Percentiles rank a stretch among this genome's conserved stretches.
phyloP scores from a whole-genome alignment of 2,329 filamentous ascomycete genomes.

The Hymenoscyphus repandus region DNA sequence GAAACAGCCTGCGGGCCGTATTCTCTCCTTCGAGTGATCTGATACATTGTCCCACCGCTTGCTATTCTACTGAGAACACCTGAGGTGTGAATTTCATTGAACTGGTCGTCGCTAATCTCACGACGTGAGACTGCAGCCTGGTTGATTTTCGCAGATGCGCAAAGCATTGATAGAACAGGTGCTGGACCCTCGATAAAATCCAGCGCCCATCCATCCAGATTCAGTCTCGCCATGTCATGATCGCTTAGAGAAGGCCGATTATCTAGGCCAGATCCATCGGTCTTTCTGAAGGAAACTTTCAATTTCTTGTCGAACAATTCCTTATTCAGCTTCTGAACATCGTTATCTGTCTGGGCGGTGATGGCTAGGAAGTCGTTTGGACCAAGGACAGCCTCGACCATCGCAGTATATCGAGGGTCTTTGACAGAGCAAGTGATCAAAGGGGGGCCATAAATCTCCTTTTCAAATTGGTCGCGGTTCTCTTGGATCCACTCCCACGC shows the following conservation, averaged over 20 bases:
- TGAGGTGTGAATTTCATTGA: conserved; percentile 55
- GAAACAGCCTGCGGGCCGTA: conserved; percentile 73
- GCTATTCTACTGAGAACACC: conserved; percentile 61
- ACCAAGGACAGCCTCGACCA: conserved; percentile 53
- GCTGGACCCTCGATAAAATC: conserved; percentile 78
- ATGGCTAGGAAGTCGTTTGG: conserved; percentile 53
- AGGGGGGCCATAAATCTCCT: conserved; percentile 60
- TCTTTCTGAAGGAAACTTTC: conserved; percentile 65
- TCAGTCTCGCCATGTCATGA: conserved; percentile 51
- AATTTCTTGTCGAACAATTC: conserved; percentile 54
- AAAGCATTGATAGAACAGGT: conserved; percentile 83
- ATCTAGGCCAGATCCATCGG: conserved; percentile 44
- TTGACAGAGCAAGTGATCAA: conserved; percentile 60
- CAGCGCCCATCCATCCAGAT: conserved; percentile 74
- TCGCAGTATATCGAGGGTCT: conserved; percentile 50
- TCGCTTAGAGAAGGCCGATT: conserved; percentile 48
- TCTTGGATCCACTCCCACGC: conserved; percentile 81
- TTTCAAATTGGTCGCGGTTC: conserved; percentile 57
- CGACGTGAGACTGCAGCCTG: conserved; percentile 57
- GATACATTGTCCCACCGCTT: conserved; percentile 59
- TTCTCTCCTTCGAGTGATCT: conserved; percentile 66
- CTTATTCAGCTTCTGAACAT: conserved; percentile 68
- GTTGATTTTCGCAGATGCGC: conserved; percentile 65
- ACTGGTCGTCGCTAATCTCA: conserved; percentile 63
- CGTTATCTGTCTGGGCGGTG: conserved; percentile 68